phyloP scores from a whole-genome alignment of 352 stramenopile genomes.

The Pythium utonaiense region DNA sequence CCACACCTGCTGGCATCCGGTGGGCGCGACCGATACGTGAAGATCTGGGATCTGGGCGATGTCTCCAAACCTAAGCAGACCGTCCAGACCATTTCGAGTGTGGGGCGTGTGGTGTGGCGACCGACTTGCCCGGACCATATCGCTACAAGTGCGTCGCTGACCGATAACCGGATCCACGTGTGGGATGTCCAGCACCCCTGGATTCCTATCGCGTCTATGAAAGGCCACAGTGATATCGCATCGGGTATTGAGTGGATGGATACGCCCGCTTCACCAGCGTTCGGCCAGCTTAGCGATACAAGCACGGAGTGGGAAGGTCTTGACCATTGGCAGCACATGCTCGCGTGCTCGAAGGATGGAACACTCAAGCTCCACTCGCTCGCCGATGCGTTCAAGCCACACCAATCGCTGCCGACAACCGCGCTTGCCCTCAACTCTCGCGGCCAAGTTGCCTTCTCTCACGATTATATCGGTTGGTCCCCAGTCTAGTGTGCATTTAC shows the following conservation, averaged over 20 bases:
- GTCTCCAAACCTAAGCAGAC: constrained; percentile 75
- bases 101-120: constrained; percentile 75
- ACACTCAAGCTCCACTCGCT: constrained; percentile 86
- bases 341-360: constrained; percentile 85
- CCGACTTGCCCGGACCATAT: constrained; percentile 80
- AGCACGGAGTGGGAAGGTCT: constrained; percentile 61
- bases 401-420: constrained; percentile 70
- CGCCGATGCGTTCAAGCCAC: constrained; percentile 76
- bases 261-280: constrained; percentile 43
- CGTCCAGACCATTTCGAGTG: constrained; percentile 84
- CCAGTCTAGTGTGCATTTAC: too few species aligned
- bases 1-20: constrained; percentile 71
- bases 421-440: constrained; percentile 77
- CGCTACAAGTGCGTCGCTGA: constrained; percentile 78
- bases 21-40: constrained; percentile 82
- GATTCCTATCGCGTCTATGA: constrained; percentile 83
- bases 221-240: constrained; percentile 77
- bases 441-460: constrained; percentile 77
- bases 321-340: constrained; percentile 85
- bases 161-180: constrained; percentile 86
- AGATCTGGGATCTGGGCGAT: constrained; percentile 80
- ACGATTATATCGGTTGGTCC: constrained; percentile 75
- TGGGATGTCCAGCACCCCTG: constrained; percentile 84
- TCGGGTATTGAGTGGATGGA: constrained; percentile 86
- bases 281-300: constrained; percentile 22